These are phyloP conservation scores for Trichoderma asperellum DNA, from an alignment of 2,329 filamentous ascomycete genomes.

Conservation along the genomic window DNA sequence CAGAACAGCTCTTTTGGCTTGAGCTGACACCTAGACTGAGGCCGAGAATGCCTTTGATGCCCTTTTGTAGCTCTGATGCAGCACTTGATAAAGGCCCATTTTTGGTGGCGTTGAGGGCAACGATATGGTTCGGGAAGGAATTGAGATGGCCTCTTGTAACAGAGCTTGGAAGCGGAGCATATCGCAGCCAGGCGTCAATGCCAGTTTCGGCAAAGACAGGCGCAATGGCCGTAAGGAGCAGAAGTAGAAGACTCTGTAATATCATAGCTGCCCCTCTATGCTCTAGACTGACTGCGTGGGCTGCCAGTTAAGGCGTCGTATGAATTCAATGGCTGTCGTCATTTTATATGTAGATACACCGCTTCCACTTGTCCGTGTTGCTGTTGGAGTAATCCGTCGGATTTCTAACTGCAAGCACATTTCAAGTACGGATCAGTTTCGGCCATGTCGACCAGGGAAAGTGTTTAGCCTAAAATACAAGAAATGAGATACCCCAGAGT, in stretches of 20 bases:
- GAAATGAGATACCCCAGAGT: neutral
- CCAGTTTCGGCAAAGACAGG: constrained; percentile 58
- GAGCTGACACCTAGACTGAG: constrained; percentile 42
- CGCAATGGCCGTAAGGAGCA: constrained; percentile 35
- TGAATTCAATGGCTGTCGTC: neutral
- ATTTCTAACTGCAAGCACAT: neutral
- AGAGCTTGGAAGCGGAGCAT: constrained; percentile 54
- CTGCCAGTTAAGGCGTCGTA: neutral
- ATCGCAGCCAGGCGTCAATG: constrained; percentile 65
- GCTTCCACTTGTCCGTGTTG: neutral
- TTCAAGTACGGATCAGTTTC: neutral
- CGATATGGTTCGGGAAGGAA: constrained; percentile 52
- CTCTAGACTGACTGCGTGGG: too few relatives aligned
- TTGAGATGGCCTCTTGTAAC: constrained; percentile 38
- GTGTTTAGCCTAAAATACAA: constrained; percentile 18
- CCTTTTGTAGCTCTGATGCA: constrained; percentile 60
- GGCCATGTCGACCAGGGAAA: neutral
- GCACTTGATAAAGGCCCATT: constrained; percentile 63
- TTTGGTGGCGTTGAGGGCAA: constrained; percentile 57
- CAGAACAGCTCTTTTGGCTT: neutral
- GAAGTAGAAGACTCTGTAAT: constrained; percentile 3
- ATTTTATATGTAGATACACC: constrained; percentile 7
- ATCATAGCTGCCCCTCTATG: neutral
- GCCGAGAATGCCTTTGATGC: constrained; percentile 61
- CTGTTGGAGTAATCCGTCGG: neutral